Conservation (phyloP, 1,139 yeast species). For the Nakaseomyces delphensis region DNA sequence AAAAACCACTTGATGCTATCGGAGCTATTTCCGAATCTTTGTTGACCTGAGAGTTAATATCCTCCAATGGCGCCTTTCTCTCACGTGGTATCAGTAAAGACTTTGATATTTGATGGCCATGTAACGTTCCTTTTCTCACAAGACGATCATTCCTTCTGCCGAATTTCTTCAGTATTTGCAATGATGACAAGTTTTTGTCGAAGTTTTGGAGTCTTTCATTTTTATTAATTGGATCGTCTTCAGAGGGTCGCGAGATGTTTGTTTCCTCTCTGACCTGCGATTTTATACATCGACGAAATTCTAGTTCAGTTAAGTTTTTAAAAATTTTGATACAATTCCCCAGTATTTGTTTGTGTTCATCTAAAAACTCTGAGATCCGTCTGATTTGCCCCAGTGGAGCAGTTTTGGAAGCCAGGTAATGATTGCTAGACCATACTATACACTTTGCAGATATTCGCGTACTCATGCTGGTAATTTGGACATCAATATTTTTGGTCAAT, state of each 20-base stretch:
- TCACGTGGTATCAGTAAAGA: background rate
- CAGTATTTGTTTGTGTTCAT: background rate
- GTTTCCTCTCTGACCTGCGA: background rate
- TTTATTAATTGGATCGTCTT: background rate
- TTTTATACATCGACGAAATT: constrained; percentile 2
- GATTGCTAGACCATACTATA: background rate
- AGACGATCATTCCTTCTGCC: background rate
- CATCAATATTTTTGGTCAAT: background rate
- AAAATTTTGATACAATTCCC: background rate
- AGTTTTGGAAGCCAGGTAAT: background rate
- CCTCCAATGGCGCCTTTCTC: background rate
- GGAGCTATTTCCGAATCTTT: background rate
- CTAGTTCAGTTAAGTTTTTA: constrained; percentile 1
- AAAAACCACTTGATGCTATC: background rate
- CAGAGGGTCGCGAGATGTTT: background rate
- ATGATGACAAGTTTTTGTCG: background rate
- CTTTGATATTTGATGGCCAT: background rate
- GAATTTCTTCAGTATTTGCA: constrained; percentile 1
- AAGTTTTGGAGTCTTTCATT: background rate
- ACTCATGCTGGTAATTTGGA: background rate
- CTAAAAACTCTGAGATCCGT: background rate
- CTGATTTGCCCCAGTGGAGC: background rate
- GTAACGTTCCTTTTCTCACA: background rate
- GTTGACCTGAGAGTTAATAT: background rate
- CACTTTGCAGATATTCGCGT: background rate